phyloP scores from a whole-genome alignment of 305 asterid species.

The Solanum aculeatissimum region DNA sequence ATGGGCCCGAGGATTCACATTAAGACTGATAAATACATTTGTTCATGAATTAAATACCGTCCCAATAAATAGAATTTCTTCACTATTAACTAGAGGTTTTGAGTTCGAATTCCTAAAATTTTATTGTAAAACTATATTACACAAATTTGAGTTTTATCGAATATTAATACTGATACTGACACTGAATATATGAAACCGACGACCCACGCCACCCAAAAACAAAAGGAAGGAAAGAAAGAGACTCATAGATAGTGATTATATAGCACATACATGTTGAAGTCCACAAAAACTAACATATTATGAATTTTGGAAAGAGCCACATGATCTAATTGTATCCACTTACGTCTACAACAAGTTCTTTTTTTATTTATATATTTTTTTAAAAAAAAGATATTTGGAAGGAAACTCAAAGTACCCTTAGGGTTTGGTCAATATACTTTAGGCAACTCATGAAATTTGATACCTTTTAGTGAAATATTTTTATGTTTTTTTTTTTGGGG shows the following conservation, averaged over 20 bases:
- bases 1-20: not conserved
- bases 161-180: not conserved
- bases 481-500: not conserved
- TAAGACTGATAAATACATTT: not conserved
- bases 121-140: too few relatives aligned
- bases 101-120: too few relatives aligned
- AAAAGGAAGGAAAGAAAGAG: not conserved
- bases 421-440: not conserved
- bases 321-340: not conserved
- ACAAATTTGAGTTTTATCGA: not conserved
- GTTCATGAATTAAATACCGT: not conserved
- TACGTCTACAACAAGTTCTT: not conserved
- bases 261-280: not conserved
- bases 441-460: not conserved
- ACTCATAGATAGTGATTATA: not conserved
- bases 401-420: not conserved
- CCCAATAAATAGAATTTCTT: too few relatives aligned
- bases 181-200: not conserved
- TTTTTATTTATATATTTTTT: not conserved
- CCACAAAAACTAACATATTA: not conserved
- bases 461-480: not conserved
- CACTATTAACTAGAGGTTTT: too few relatives aligned
- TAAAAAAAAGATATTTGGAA: too few relatives aligned
- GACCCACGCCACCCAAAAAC: not conserved
- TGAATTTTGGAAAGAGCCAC: not conserved